These are phyloP conservation scores for Rubia occidens DNA, from an alignment of 305 asterid species.

Conservation along the genomic window DNA sequence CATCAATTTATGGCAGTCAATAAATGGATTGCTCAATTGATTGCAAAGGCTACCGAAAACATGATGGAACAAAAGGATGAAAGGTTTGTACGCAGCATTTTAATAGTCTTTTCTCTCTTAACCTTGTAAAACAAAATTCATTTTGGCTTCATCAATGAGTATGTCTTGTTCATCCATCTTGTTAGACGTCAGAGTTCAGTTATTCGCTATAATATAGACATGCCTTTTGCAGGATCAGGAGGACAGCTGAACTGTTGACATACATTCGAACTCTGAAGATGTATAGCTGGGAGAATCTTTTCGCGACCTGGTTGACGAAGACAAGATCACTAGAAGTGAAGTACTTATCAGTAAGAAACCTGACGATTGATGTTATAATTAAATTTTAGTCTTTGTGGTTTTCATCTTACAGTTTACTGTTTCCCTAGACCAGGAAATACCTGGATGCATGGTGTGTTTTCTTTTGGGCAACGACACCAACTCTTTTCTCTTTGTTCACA, in stretches of 20 bases:
- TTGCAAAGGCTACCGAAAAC: constrained; percentile 68
- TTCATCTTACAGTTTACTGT: constrained; percentile 8
- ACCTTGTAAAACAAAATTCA: not conserved
- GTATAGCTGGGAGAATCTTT: constrained; percentile 91
- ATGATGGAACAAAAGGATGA: constrained; percentile 99
- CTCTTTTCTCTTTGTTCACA: constrained; percentile 86
- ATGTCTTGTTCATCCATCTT: not conserved
- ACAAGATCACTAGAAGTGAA: constrained; percentile 78
- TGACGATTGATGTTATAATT: not conserved
- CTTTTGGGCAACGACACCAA: constrained; percentile 99
- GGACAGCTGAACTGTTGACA: constrained; percentile 67
- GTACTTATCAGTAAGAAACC: constrained; percentile 60
- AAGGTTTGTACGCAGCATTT: constrained; percentile 36
- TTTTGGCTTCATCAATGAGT: not conserved
- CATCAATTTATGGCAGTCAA: constrained; percentile 43
- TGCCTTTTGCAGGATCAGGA: constrained; percentile 62
- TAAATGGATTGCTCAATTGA: constrained; percentile 91
- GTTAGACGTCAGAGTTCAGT: not conserved
- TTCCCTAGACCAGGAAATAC: constrained; percentile 71
- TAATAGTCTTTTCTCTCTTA: not conserved
- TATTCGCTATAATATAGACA: not conserved
- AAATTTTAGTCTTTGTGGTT: not conserved
- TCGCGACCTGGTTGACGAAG: constrained; percentile 70
- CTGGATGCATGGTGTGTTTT: constrained; percentile 97
- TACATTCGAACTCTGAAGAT: constrained; percentile 84